These are phyloP conservation scores for Ogataea hybrid DNA, from an alignment of 1,139 yeast genomes.

Conservation along the genomic window DNA sequence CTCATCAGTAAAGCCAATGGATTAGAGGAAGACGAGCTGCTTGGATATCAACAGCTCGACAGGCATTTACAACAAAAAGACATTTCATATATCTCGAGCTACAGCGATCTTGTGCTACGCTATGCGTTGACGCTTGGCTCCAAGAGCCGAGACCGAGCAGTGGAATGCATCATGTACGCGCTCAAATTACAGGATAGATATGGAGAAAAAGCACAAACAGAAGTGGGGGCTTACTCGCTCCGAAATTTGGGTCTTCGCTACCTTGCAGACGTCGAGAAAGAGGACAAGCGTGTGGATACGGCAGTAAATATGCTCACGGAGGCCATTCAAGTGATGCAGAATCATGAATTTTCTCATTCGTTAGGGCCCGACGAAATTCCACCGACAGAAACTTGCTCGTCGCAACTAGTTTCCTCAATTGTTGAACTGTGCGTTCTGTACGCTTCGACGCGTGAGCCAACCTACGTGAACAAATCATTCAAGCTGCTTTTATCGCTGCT, in stretches of 20 bases:
- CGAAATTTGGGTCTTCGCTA: slow-evolving; percentile 31
- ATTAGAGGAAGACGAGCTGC: slow-evolving; percentile 11
- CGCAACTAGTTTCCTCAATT: slow-evolving; percentile 26
- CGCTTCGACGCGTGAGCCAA: slow-evolving; percentile 22
- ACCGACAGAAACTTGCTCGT: slow-evolving; percentile 19
- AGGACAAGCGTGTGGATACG: slow-evolving; percentile 12
- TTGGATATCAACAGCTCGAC: slow-evolving; percentile 22
- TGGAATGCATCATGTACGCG: slow-evolving; percentile 18
- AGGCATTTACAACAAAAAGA: slow-evolving; percentile 25
- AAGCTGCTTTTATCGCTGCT: slow-evolving; percentile 28
- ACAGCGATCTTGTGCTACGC: slow-evolving; percentile 31
- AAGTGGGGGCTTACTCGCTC: slow-evolving; percentile 26
- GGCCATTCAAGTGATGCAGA: slow-evolving; percentile 24
- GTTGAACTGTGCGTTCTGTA: slow-evolving; percentile 31
- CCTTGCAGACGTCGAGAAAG: slow-evolving; percentile 27
- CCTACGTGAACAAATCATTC: slow-evolving; percentile 24
- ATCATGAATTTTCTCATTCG: slow-evolving; percentile 20
- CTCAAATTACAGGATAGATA: slow-evolving; percentile 23
- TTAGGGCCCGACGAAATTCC: slow-evolving; percentile 22
- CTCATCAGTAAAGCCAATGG: slow-evolving; percentile 20
- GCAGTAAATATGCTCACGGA: slow-evolving; percentile 23
- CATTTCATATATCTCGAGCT: slow-evolving; percentile 27
- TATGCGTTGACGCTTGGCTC: slow-evolving; percentile 30
- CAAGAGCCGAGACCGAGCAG: slow-evolving; percentile 15
- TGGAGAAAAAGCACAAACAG: slow-evolving; percentile 11